Evolutionary conservation across 2,329 filamentous ascomycete species (phyloP), one percentile per base, ranked within the genome.

Genomic region (Atkinsonella texensis): DNA sequence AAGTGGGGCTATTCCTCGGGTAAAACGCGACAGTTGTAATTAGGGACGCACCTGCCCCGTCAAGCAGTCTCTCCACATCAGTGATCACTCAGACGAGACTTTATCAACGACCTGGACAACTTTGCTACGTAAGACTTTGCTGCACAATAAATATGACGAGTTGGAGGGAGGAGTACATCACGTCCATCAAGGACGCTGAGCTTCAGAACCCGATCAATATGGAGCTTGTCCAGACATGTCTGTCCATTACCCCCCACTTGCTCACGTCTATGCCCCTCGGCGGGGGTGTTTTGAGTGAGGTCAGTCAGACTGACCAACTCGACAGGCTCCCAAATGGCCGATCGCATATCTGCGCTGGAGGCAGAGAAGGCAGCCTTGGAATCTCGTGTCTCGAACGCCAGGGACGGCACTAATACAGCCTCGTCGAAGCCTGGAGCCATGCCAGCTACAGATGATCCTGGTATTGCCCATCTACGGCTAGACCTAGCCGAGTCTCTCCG

Each of bases 161-260:
- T 72, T 94, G 90, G 87, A 79, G 84, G 62, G 82, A 87, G 58
- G 86, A 94, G 62, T 96, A 95, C 67, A 74, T 87, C 55, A 74
- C 80, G 55, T 84, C 85, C 57, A 75, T 97, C 57, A 77, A 81
- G 59, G 83, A 85, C 60, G 87, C 88, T 60, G 77, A 81, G 62
- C 77, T 81, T 56, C 85, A 89, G 53, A 75, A 71, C 57, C 74
- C 75, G 5, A 71, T 81, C 54, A 79, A 80, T 57, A 71, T 73
- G 61, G 77, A 82, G 49, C 77, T 94, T 55, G 85, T 95, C 61
- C 77, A 89, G 64, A 84, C 87, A 55, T 95, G 90, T 95, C 65
- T 58, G 80, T 55, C 51, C 54, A 28, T 55, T 39, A 44, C n/a
- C 32, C 15, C 32, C 20, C 48, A 39, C 53, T 52, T 49, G 49